These are phyloP conservation scores for Podila epigama DNA, from an alignment of 192 early-diverging fungal genomes.

Conservation along the genomic window DNA sequence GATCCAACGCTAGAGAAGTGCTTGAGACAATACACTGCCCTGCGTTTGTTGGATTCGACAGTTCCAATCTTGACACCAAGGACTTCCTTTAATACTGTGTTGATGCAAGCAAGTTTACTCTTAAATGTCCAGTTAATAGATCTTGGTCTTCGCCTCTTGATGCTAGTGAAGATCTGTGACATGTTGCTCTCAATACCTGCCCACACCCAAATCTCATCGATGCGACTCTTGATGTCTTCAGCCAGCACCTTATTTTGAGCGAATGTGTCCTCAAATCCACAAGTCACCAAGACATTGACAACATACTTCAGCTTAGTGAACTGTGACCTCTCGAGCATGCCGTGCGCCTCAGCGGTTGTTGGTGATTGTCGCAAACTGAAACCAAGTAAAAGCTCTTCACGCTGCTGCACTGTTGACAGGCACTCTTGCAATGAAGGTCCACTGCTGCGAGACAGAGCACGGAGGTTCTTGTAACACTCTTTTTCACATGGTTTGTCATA, in stretches of 20 bases:
- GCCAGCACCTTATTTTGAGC: not conserved
- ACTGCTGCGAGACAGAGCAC: not conserved
- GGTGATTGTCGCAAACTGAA: not conserved
- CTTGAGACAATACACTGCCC: not conserved
- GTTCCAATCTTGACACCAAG: not conserved
- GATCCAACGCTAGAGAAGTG: conserved; percentile 1
- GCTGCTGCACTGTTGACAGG: not conserved
- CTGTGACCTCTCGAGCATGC: not conserved
- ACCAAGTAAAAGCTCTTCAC: not conserved
- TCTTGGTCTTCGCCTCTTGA: not conserved
- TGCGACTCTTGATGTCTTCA: not conserved
- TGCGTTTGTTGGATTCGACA: conserved; percentile 5
- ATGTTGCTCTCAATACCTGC: not conserved
- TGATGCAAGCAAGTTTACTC: conserved; percentile 1
- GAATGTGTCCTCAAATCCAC: conserved; percentile 7
- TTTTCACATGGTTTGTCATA: not conserved
- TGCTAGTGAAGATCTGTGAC: not conserved
- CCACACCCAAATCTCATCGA: conserved; percentile 10
- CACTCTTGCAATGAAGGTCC: not conserved
- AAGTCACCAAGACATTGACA: conserved; percentile 4
- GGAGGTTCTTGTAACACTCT: not conserved
- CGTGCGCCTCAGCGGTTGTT: not conserved
- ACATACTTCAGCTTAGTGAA: conserved; percentile 5
- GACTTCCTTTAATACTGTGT: conserved; percentile 5
- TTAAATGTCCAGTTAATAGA: not conserved